Conservation (phyloP, 768 basidiomycete species). For the Rhodotorula kratochvilovae region DNA sequence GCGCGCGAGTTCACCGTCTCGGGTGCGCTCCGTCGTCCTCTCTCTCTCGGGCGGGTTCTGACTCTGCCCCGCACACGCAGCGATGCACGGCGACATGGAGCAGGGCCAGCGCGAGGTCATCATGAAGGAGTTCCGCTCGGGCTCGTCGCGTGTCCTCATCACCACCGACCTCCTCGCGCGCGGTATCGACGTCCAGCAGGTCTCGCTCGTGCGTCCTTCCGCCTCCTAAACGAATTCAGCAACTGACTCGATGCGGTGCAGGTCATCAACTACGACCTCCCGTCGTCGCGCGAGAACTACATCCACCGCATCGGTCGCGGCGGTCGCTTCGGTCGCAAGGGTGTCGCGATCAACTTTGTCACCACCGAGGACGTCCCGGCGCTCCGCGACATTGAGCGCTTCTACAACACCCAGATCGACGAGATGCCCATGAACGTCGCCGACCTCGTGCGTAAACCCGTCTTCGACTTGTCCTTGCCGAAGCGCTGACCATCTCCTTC, state of each 20-base stretch:
- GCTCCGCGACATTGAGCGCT: slow-evolving; percentile 33
- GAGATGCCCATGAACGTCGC: slow-evolving; percentile 27
- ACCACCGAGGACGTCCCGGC: slow-evolving; percentile 28
- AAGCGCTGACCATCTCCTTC: not conserved
- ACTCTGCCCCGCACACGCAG: not conserved
- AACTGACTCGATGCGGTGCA: not conserved
- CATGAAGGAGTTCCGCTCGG: slow-evolving; percentile 99
- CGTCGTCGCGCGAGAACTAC: slow-evolving; percentile 97
- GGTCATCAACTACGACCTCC: slow-evolving; percentile 62
- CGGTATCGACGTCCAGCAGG: slow-evolving; percentile 97
- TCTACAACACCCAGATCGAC: slow-evolving; percentile 32
- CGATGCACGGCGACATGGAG: slow-evolving; percentile 92
- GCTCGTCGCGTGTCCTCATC: slow-evolving; percentile 95
- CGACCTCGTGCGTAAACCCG: not conserved
- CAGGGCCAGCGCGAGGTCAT: slow-evolving; percentile 92
- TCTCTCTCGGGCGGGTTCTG: slow-evolving; percentile 40
- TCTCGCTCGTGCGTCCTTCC: slow-evolving; percentile 82
- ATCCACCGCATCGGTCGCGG: slow-evolving; percentile 99
- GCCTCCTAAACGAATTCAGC: slow-evolving; percentile 51
- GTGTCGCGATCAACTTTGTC: slow-evolving; percentile 94
- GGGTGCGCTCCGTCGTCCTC: not conserved
- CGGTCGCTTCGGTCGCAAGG: slow-evolving; percentile 97
- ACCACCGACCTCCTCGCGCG: slow-evolving; percentile 96
- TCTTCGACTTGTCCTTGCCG: too few species aligned
- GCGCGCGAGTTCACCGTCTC: slow-evolving; percentile 98